Base-by-base conservation (phyloP, 768 basidiomycete genomes). In the Macrocybe gigantea region DNA sequence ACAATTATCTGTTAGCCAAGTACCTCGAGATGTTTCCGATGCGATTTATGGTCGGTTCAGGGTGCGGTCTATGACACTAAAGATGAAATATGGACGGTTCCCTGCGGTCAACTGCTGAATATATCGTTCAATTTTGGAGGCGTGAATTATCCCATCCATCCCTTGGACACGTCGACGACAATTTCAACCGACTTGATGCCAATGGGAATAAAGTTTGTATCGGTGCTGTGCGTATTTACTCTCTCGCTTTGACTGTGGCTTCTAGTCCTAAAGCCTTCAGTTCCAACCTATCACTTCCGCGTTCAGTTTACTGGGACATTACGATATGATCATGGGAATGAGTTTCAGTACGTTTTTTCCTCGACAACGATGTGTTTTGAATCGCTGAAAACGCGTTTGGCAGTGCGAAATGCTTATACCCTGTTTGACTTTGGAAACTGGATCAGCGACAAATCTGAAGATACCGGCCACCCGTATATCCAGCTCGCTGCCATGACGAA, bases 261-360 rank as follows among this genome's bases (percentile, higher is more conserved):
- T 32, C 7, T 6, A 33, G 35, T 9, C 12, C 42, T 44, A 10
- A 31, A n/a, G 7, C 30, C 9, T 49, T 34, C 54, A 88, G 79
- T 91, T 88, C 73, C 88, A 91, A 72, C 88, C 88, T 2, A 86
- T 89, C 53, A 86, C 87, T 10, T 78, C 81, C 3, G 85, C 87
- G 5, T 88, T 89, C 66, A 83, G 84, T 68, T 53, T 88, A 37
- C 74, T 86, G 29, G 84, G 86, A 53, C 74, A 84, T 59, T 91
- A 86, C 53, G 88, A 91, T 55, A 82, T 89, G 73, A 87, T 90
- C 56, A 73, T 89, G 42, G 88, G 88, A 53, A 88, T 88, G 85
- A 76, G 75, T 46, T 88, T 90, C 69, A 48, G 87, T 89, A 64
- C 55, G 85, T 64, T 38, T 35, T 38, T 34, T 33, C 30, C 7